Percentiles rank a stretch among this genome's conserved stretches.
Evolutionary conservation across 768 basidiomycete species (phyloP).

Genomic region (Cystobasidium onofrii): DNA sequence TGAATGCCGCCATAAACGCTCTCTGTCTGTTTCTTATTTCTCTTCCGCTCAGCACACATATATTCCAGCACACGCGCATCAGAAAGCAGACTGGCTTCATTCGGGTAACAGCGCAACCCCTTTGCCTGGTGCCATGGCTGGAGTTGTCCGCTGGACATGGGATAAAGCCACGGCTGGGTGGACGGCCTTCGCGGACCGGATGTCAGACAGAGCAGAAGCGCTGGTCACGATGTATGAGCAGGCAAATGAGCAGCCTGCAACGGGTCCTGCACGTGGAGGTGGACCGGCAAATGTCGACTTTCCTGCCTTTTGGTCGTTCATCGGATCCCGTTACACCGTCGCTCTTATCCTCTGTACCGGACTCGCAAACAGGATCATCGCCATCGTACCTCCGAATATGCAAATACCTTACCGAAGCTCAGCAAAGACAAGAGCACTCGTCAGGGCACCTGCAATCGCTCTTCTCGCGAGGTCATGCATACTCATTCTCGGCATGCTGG

Average conservation of each 20-base stretch:
- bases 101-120: neutral
- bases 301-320: conserved; percentile 19
- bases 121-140: neutral
- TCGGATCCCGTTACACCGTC: conserved; percentile 18
- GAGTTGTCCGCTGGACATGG: neutral
- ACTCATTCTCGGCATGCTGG: conserved; percentile 11
- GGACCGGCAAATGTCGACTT: neutral
- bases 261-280: neutral
- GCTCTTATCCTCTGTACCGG: conserved; percentile 3
- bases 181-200: neutral
- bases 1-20: too few species aligned
- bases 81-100: neutral
- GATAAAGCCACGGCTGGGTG: neutral
- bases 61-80: too few species aligned
- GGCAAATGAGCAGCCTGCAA: neutral
- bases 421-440: neutral
- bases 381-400: conserved; percentile 1
- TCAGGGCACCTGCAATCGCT: conserved; percentile 13
- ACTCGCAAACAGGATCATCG: conserved; percentile 22
- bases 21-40: too few species aligned
- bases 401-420: conserved; percentile 25
- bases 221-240: neutral
- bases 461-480: conserved; percentile 15
- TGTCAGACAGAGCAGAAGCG: neutral
- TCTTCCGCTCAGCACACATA: too few species aligned